Conservation (phyloP, 805 yeast species). For the Ogataea haglerorum region DNA sequence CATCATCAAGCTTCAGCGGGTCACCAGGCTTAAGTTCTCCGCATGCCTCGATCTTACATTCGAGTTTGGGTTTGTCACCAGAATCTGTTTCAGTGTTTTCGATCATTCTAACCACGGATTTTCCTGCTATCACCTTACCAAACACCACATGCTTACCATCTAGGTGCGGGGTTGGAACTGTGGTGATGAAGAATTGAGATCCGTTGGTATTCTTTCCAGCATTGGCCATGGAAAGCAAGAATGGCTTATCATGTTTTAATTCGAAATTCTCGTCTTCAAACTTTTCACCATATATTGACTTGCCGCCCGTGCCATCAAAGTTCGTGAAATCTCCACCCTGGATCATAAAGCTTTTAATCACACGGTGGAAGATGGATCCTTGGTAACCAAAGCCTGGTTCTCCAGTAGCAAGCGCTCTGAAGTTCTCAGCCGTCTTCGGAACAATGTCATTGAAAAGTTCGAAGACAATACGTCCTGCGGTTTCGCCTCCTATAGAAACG, state of each 20-base stretch:
- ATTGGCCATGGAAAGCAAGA: conserved; percentile 92
- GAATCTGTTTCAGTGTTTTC: conserved; percentile 67
- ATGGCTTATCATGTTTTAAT: conserved; percentile 76
- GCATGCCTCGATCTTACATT: conserved; percentile 71
- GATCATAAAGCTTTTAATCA: conserved; percentile 84
- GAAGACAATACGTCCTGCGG: conserved; percentile 74
- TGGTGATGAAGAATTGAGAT: conserved; percentile 91
- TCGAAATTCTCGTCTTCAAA: conserved; percentile 89
- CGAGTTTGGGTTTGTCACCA: conserved; percentile 67
- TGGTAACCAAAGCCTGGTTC: conserved; percentile 78
- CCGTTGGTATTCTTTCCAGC: conserved; percentile 96
- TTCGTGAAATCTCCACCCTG: conserved; percentile 93
- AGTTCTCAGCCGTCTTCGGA: conserved; percentile 88
- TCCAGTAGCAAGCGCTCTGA: conserved; percentile 85
- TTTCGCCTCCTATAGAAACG: conserved; percentile 64
- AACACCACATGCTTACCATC: conserved; percentile 96
- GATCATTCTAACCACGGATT: conserved; percentile 70
- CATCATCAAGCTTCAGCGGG: conserved; percentile 55
- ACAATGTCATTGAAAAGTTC: conserved; percentile 59
- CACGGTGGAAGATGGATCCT: conserved; percentile 89
- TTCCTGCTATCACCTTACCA: conserved; percentile 84
- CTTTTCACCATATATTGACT: conserved; percentile 77
- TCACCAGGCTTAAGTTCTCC: conserved; percentile 70
- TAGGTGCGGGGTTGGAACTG: conserved; percentile 89
- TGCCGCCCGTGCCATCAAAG: conserved; percentile 75